phyloP scores from a whole-genome alignment of 1,284 basidiomycete genomes.

The Malassezia brasiliensis region DNA sequence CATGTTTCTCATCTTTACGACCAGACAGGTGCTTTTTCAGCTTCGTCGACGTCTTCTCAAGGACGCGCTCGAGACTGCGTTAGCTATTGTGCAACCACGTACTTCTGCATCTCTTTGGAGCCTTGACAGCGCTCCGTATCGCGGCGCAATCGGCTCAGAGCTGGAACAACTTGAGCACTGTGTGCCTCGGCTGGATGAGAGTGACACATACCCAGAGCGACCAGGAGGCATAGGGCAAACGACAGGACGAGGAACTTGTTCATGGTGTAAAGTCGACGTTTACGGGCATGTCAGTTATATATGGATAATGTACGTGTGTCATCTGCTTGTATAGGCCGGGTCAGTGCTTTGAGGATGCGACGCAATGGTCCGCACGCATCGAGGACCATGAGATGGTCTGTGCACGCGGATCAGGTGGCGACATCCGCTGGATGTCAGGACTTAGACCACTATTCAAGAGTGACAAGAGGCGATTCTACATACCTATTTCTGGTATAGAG shows the following conservation, averaged over 20 bases:
- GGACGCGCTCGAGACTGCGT: constrained; percentile 1
- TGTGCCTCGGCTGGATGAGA: background rate
- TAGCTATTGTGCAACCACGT: background rate
- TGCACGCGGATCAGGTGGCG: no score
- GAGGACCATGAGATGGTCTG: no score
- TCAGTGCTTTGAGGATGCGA: no score
- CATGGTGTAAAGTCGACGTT: background rate
- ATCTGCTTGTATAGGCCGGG: no score
- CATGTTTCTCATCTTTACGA: background rate
- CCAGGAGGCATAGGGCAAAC: background rate
- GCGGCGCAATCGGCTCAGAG: background rate
- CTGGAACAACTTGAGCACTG: background rate
- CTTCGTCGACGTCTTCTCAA: background rate
- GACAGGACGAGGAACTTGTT: background rate
- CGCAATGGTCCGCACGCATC: background rate
- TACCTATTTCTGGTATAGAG: no score
- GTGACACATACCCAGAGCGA: background rate
- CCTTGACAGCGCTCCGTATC: background rate
- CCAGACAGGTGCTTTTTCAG: background rate
- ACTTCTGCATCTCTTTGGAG: constrained; percentile 7
- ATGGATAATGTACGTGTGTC: no score
- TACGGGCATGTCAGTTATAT: no score
- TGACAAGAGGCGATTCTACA: no score
- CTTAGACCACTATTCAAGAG: no score
- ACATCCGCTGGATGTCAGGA: no score